Percentiles rank a stretch among this genome's conserved stretches.
These are phyloP conservation scores for Phyllostachys edulis DNA, from an alignment of 176 grass and related monocot genomes.

Conservation along the genomic window DNA sequence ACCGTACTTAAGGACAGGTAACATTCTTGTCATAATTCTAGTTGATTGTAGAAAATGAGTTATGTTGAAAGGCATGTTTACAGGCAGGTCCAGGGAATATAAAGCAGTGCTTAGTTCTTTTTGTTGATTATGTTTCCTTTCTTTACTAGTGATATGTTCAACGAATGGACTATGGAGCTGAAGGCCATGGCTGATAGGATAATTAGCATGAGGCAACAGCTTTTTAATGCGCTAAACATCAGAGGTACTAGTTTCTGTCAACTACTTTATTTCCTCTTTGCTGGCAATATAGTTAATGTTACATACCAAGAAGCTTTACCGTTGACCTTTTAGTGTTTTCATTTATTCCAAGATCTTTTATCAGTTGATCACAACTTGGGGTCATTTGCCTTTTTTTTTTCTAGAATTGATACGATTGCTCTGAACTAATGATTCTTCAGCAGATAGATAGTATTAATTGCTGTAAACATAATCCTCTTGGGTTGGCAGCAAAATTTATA, in stretches of 20 bases:
- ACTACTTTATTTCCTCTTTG: conserved; percentile 25
- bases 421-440: background rate
- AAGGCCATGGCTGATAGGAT: conserved; percentile 98
- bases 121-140: conserved; percentile 13
- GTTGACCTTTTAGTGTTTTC: background rate
- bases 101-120: conserved; percentile 13
- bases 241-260: conserved; percentile 65
- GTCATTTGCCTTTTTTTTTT: background rate
- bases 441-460: background rate
- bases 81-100: conserved; percentile 1
- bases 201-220: conserved; percentile 85
- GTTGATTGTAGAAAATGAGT: background rate
- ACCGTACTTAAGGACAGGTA: conserved; percentile 88
- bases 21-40: conserved; percentile 10
- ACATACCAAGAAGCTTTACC: background rate
- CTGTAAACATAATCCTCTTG: background rate
- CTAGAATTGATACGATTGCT: background rate
- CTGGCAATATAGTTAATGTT: conserved; percentile 20
- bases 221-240: conserved; percentile 73
- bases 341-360: background rate
- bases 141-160: conserved; percentile 66
- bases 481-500: background rate
- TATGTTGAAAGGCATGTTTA: background rate
- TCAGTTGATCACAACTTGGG: background rate
- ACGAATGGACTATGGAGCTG: conserved; percentile 93